These are phyloP conservation scores for Flaveria floridana DNA, from an alignment of 140 eudicot genomes.

Conservation along the genomic window DNA sequence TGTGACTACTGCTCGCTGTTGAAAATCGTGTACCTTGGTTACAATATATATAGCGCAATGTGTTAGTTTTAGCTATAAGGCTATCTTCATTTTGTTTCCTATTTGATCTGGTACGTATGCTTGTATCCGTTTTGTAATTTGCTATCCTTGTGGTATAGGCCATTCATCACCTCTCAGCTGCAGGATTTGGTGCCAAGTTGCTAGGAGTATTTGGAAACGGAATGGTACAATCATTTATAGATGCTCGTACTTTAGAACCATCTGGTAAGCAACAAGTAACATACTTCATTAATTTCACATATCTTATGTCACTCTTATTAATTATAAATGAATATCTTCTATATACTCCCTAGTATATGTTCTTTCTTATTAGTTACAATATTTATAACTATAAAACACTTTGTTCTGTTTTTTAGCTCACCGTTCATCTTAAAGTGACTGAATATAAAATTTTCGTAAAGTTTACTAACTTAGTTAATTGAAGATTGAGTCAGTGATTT, in stretches of 20 bases:
- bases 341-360: not conserved
- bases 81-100: not conserved
- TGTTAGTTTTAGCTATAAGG: not conserved
- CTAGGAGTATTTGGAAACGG: constrained; percentile 93
- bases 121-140: constrained; percentile 19
- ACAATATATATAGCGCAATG: not conserved
- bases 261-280: constrained; percentile 45
- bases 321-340: constrained; percentile 8
- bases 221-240: constrained; percentile 91
- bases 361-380: not conserved
- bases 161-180: constrained; percentile 86
- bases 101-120: constrained; percentile 3
- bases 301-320: constrained; percentile 8
- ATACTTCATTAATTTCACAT: not conserved
- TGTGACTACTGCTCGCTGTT: not conserved
- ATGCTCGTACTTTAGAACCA: constrained; percentile 80
- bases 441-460: not conserved
- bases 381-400: not conserved
- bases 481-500: constrained; percentile 2
- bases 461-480: not conserved
- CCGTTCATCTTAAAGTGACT: not conserved
- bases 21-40: not conserved
- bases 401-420: not conserved
- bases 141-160: constrained; percentile 57
- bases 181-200: constrained; percentile 98